These are phyloP conservation scores for Candida sp. DNA, from an alignment of 1,139 yeast species.

Conservation along the genomic window DNA sequence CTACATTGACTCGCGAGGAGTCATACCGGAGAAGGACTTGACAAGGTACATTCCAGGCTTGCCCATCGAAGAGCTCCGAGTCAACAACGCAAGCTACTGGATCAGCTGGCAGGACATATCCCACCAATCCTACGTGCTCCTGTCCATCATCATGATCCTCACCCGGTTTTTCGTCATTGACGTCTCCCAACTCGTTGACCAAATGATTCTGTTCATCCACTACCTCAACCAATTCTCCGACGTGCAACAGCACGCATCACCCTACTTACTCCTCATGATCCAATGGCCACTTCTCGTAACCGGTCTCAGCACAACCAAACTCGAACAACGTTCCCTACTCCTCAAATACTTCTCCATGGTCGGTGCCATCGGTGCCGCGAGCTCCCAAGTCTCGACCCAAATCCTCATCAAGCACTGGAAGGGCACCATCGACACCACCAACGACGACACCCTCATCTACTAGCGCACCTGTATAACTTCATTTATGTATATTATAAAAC, in stretches of 20 bases:
- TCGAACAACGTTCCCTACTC: constrained; percentile 42
- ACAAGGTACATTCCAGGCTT: constrained; percentile 13
- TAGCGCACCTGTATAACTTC: background rate
- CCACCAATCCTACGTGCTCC: constrained; percentile 32
- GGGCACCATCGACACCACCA: constrained; percentile 8
- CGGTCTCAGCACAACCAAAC: constrained; percentile 52
- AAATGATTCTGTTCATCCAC: constrained; percentile 24
- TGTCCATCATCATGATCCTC: constrained; percentile 28
- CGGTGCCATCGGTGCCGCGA: constrained; percentile 46
- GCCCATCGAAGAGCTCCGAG: constrained; percentile 16
- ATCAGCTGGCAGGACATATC: constrained; percentile 39
- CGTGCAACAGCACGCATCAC: constrained; percentile 23
- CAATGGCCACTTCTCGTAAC: constrained; percentile 63
- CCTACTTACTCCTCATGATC: constrained; percentile 37
- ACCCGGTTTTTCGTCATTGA: constrained; percentile 30
- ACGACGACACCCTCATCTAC: constrained; percentile 15
- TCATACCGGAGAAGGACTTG: constrained; percentile 12
- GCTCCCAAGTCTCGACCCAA: constrained; percentile 43
- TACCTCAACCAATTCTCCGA: constrained; percentile 23
- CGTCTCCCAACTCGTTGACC: constrained; percentile 27
- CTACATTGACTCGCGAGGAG: constrained; percentile 12
- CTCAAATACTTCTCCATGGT: constrained; percentile 41
- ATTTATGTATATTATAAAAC: background rate
- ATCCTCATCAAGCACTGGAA: constrained; percentile 44
- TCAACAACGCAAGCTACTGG: constrained; percentile 10